Conservation (phyloP, 768 basidiomycete species). For the Boletus sp. region DNA sequence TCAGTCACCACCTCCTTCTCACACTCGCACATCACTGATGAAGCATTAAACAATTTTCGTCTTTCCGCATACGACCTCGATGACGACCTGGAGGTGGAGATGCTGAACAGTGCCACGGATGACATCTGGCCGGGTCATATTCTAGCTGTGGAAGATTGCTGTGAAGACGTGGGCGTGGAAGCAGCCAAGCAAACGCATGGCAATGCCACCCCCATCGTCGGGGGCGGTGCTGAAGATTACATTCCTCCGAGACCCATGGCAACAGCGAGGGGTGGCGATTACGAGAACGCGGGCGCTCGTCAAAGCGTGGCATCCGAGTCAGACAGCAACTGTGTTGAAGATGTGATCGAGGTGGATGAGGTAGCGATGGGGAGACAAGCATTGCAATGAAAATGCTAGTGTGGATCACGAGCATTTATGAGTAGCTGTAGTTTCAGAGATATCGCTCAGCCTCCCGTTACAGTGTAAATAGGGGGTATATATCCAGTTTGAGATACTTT, state of each 20-base stretch:
- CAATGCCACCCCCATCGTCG: background rate
- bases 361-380: background rate
- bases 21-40: slow-evolving; percentile 25
- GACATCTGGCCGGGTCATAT: slow-evolving; percentile 15
- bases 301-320: background rate
- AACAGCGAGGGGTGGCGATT: slow-evolving; percentile 4
- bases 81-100: slow-evolving; percentile 24
- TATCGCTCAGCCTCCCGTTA: too few species aligned
- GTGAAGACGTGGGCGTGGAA: background rate
- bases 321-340: background rate
- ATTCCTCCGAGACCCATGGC: background rate
- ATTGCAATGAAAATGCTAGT: background rate
- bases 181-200: background rate
- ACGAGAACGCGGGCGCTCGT: slow-evolving; percentile 11
- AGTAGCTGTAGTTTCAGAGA: background rate
- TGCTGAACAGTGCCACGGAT: slow-evolving; percentile 23
- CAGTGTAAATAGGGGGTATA: too few species aligned
- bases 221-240: slow-evolving; percentile 12
- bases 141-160: slow-evolving; percentile 12
- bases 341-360: background rate
- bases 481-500: too few species aligned
- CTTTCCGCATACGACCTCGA: slow-evolving; percentile 28
- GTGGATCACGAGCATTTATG: background rate
- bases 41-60: slow-evolving; percentile 21
- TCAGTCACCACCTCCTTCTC: slow-evolving; percentile 24